Base-by-base conservation (phyloP, 148 eudicot species). In the Camellia japonica region DNA sequence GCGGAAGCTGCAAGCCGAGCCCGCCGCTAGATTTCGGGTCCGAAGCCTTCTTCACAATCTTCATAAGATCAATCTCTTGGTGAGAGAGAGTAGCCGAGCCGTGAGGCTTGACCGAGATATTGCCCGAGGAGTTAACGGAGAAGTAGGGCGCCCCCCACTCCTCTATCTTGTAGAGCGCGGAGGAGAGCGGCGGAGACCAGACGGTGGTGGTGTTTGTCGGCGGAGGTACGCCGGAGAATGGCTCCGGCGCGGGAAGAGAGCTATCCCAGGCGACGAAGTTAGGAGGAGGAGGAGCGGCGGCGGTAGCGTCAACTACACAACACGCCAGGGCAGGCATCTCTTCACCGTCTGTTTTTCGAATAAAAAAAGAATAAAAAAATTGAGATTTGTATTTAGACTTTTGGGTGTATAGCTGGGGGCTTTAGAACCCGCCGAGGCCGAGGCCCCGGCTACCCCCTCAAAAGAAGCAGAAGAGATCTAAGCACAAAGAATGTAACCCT, bases 351-450 rank as follows among this genome's bases (percentile, higher is more conserved):
- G 89, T 83, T 81, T 79, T 63, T 42, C 30, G 16, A 44, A 38
- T 43, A 12, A 9, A 47, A 30, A 30, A 80, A 83, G 83, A 90
- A 80, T 67, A 43, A 81, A 78, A 78, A 82, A 87, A 84, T 83
- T 14, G 16, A 47, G 9, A 18, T 71, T 67, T 55, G 46, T 30
- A 55, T 68, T 19, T 70, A 3, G 43, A 19, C 60, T 68, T 71
- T 59, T 73, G 84, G 38, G 38, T 89, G 86, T 66, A 70, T 20
- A 72, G 84, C 46, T 85, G 91, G 98, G 97, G 98, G 97, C 87
- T 90, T 88, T 89, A 91, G 69, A 86, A 95, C 93, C 98, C 98
- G 98, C 98, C 98, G 98, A 92, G 97, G 97, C 98, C 90, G 85
- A 58, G 80, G 93, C 94, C 98, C 92, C 94, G 94, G 98, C 94